Percentiles rank a stretch among this genome's conserved stretches.
Conservation (phyloP, 495 filamentous ascomycete genomes). For the Tuber borchii region DNA sequence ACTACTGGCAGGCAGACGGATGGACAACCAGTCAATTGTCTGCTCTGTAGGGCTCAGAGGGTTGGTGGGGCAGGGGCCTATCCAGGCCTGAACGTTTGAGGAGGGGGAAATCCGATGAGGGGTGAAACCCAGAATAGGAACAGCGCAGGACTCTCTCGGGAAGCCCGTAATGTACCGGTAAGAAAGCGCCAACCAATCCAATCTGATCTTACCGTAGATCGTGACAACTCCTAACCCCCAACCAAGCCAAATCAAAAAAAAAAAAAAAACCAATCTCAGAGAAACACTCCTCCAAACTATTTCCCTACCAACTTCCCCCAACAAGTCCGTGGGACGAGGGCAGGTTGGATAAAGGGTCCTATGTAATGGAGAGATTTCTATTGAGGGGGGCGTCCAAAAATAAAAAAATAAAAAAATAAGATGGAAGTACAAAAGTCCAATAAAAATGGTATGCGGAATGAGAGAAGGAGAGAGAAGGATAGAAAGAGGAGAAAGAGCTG, state of each 20-base stretch:
- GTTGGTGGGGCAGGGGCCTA: slow-evolving; percentile 36
- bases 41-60: slow-evolving; percentile 20
- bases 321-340: background rate
- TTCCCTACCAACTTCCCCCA: background rate
- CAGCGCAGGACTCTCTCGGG: slow-evolving; percentile 8
- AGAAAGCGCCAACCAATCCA: slow-evolving; percentile 26
- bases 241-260: background rate
- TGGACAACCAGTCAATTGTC: slow-evolving; percentile 22
- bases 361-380: background rate
- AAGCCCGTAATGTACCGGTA: slow-evolving; percentile 1
- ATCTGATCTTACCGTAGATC: background rate
- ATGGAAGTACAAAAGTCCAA: background rate
- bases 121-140: slow-evolving; percentile 24
- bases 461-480: background rate
- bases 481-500: background rate
- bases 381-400: background rate
- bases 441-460: background rate
- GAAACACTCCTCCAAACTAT: background rate
- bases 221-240: background rate
- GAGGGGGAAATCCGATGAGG: slow-evolving; percentile 30
- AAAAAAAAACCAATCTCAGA: background rate
- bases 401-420: background rate
- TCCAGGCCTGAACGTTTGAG: slow-evolving; percentile 32
- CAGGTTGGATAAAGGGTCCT: background rate
- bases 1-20: background rate